Evolutionary conservation across 768 basidiomycete species (phyloP).

Genomic region (Aureoboletus auriporus): DNA sequence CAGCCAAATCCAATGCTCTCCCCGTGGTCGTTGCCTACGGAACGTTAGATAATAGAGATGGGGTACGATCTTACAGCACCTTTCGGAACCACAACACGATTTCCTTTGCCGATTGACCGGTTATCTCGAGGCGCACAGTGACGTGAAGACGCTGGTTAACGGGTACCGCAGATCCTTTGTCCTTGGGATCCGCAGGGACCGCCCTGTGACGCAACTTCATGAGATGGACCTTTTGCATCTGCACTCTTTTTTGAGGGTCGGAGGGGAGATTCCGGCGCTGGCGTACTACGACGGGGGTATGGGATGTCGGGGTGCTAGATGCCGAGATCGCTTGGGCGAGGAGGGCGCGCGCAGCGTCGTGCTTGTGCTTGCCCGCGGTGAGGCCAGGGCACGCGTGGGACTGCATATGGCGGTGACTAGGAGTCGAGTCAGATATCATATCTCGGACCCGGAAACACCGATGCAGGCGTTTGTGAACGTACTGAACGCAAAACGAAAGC

Average conservation of each 20-base stretch:
- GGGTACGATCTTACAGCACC: slow-evolving; percentile 34
- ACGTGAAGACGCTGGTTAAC: slow-evolving; percentile 59
- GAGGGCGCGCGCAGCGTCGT: slow-evolving; percentile 47
- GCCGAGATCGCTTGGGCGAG: slow-evolving; percentile 50
- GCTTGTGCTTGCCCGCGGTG: slow-evolving; percentile 28
- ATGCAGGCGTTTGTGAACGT: slow-evolving; percentile 16
- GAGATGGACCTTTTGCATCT: slow-evolving; percentile 53
- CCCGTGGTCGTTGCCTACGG: slow-evolving; percentile 53
- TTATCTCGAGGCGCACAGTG: slow-evolving; percentile 34
- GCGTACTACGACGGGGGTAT: slow-evolving; percentile 25
- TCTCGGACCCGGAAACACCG: slow-evolving; percentile 4
- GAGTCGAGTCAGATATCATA: slow-evolving; percentile 2
- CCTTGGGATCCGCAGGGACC: slow-evolving; percentile 55
- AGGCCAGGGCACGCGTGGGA: slow-evolving; percentile 52
- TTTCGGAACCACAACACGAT: slow-evolving; percentile 68
- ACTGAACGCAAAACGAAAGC: slow-evolving; percentile 64
- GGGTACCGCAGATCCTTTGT: slow-evolving; percentile 42
- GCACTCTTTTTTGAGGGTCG: slow-evolving; percentile 51
- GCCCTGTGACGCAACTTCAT: slow-evolving; percentile 79
- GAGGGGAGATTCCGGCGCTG: slow-evolving; percentile 34
- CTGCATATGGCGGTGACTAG: slow-evolving; percentile 63
- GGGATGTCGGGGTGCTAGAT: slow-evolving; percentile 8
- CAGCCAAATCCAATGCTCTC: slow-evolving; percentile 56
- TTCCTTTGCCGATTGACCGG: slow-evolving; percentile 32
- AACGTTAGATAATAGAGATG: slow-evolving; percentile 2